A percentile compares a stretch with the other conserved stretches of the same genome.
phyloP scores from a whole-genome alignment of 2,329 filamentous ascomycete species.

The Coniochaeta hoffmannii region DNA sequence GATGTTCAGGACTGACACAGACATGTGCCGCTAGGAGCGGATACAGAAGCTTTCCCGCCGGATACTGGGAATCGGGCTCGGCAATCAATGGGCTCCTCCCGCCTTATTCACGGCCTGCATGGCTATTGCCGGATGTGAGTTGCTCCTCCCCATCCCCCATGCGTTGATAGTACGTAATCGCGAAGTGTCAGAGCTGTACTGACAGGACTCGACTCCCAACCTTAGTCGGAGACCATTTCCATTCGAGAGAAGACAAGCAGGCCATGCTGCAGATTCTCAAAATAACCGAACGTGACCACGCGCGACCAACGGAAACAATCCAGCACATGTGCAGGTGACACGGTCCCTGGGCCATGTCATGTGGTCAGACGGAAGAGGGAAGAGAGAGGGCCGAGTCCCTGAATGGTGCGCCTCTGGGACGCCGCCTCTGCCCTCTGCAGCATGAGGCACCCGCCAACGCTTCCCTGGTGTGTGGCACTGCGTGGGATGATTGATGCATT shows the following conservation, averaged over 20 bases:
- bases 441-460: neutral
- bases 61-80: constrained; percentile 51
- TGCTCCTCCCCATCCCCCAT: neutral
- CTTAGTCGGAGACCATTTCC: constrained; percentile 25
- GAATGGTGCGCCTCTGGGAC: neutral
- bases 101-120: constrained; percentile 49
- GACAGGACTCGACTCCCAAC: neutral
- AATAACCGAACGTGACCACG: constrained; percentile 21
- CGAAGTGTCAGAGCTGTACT: neutral
- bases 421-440: too few species aligned
- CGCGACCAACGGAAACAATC: constrained; percentile 22
- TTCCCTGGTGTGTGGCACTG: neutral
- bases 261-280: constrained; percentile 21
- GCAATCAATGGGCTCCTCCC: constrained; percentile 48
- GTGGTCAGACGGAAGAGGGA: neutral
- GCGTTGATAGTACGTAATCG: neutral
- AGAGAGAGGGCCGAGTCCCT: neutral
- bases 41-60: constrained; percentile 40
- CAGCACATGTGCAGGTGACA: constrained; percentile 9
- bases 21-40: constrained; percentile 22
- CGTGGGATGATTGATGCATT: too few species aligned
- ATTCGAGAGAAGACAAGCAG: constrained; percentile 18
- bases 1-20: neutral
- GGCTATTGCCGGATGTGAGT: constrained; percentile 45
- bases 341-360: neutral